Evolutionary conservation across 306 rosid genomes (phyloP).

Genomic region (Macrotyloma uniflorum): DNA sequence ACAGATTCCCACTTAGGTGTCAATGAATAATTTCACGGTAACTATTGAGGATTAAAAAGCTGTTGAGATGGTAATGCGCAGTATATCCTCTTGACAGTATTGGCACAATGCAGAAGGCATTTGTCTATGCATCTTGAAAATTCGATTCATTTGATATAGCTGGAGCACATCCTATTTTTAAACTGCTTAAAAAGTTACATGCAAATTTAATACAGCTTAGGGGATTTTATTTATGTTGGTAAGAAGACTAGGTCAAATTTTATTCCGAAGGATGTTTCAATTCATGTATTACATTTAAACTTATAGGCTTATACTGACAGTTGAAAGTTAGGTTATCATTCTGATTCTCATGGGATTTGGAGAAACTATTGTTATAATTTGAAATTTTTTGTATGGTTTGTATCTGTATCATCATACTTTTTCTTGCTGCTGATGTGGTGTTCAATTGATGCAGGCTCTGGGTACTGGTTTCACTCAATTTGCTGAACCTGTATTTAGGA

Average conservation of each 20-base stretch:
- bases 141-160: slow-evolving; percentile 9
- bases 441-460: slow-evolving; percentile 70
- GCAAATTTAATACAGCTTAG: not conserved
- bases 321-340: slow-evolving; percentile 28
- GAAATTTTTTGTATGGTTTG: slow-evolving; percentile 17
- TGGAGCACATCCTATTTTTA: not conserved
- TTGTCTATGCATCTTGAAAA: slow-evolving; percentile 5
- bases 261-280: not conserved
- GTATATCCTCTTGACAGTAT: slow-evolving; percentile 4
- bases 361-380: slow-evolving; percentile 20
- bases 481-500: slow-evolving; percentile 94
- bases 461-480: slow-evolving; percentile 91
- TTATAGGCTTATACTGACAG: slow-evolving; percentile 1
- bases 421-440: slow-evolving; percentile 20
- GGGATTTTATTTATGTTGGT: slow-evolving; percentile 23
- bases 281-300: slow-evolving; percentile 13
- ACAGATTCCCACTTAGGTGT: slow-evolving; percentile 14
- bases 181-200: not conserved
- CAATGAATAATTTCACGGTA: not conserved
- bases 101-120: slow-evolving; percentile 4
- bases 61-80: slow-evolving; percentile 24
- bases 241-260: slow-evolving; percentile 1
- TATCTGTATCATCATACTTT: slow-evolving; percentile 30
- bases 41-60: not conserved
- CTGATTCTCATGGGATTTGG: slow-evolving; percentile 20